Evolutionary conservation across 2,329 filamentous ascomycete genomes (phyloP).

Genomic region (Iodosphaeria phyllophila): DNA sequence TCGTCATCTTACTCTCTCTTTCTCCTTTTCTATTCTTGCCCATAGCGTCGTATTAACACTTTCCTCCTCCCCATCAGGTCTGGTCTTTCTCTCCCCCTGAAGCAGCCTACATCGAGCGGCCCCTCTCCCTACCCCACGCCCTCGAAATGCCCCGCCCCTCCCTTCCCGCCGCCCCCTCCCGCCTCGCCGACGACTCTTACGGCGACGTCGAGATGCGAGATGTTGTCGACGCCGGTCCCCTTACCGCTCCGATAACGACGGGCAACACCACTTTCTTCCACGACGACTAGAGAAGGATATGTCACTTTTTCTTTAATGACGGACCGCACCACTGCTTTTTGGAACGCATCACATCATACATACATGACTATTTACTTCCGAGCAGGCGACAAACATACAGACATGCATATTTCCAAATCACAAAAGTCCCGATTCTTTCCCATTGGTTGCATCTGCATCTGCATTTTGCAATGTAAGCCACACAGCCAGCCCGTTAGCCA

Average conservation of each 20-base stretch:
- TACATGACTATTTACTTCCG: too few species aligned
- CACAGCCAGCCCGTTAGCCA: too few species aligned
- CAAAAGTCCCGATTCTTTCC: too few species aligned
- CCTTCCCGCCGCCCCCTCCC: constrained; percentile 6
- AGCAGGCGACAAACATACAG: too few species aligned
- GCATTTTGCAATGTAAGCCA: too few species aligned
- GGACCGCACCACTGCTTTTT: too few species aligned
- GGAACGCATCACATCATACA: too few species aligned
- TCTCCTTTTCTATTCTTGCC: not conserved
- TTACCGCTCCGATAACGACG: constrained; percentile 32
- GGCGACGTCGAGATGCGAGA: constrained; percentile 37
- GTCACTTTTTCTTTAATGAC: too few species aligned
- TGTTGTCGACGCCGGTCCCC: constrained; percentile 32
- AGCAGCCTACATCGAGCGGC: constrained; percentile 37
- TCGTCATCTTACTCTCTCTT: not conserved
- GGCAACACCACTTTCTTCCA: constrained; percentile 31
- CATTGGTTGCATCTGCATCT: too few species aligned
- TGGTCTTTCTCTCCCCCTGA: constrained; percentile 89
- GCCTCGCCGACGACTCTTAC: constrained; percentile 12
- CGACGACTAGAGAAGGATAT: constrained; percentile 22
- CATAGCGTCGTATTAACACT: not conserved
- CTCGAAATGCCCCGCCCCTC: constrained; percentile 19
- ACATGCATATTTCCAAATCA: too few species aligned
- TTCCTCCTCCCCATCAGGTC: constrained; percentile 33
- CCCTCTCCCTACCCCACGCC: constrained; percentile 28